Percentiles rank a stretch among this genome's conserved stretches.
Conservation (phyloP, 768 basidiomycete species). For the Boletales sp. region DNA sequence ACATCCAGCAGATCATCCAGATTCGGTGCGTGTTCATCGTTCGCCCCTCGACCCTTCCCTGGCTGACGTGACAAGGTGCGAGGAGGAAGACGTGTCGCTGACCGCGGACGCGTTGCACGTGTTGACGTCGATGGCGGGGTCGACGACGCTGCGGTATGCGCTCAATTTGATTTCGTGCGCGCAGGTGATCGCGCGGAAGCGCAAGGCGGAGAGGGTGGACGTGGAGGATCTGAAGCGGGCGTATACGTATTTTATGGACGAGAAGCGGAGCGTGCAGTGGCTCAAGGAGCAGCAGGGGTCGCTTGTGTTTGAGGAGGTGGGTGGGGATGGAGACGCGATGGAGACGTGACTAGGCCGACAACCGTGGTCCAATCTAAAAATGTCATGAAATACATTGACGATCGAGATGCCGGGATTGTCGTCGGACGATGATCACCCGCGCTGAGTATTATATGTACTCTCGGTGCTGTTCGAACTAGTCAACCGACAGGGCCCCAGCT, state of each 20-base stretch:
- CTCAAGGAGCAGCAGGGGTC: conserved; percentile 77
- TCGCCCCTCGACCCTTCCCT: not conserved
- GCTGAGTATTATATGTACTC: no score
- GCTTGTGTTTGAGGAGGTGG: conserved; percentile 71
- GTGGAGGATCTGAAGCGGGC: conserved; percentile 81
- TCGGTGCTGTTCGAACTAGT: no score
- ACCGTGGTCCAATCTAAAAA: no score
- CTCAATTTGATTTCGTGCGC: conserved; percentile 94
- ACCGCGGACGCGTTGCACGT: conserved; percentile 68
- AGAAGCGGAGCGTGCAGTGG: conserved; percentile 90
- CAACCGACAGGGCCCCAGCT: no score
- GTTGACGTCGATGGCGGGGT: conserved; percentile 83
- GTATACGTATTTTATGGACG: conserved; percentile 90
- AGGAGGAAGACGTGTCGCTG: conserved; percentile 93
- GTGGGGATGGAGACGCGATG: conserved; percentile 29
- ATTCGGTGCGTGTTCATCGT: conserved; percentile 56
- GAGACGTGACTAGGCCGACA: conserved; percentile 22
- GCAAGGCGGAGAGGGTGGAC: conserved; percentile 77
- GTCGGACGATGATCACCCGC: no score
- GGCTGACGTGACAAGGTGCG: conserved; percentile 48
- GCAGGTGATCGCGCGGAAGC: conserved; percentile 77
- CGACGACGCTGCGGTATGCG: conserved; percentile 91
- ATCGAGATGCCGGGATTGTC: no score
- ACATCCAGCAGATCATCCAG: conserved; percentile 87
- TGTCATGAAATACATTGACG: no score